Evolutionary conservation across 768 basidiomycete genomes (phyloP).

Genomic region (Podaxis sp.): DNA sequence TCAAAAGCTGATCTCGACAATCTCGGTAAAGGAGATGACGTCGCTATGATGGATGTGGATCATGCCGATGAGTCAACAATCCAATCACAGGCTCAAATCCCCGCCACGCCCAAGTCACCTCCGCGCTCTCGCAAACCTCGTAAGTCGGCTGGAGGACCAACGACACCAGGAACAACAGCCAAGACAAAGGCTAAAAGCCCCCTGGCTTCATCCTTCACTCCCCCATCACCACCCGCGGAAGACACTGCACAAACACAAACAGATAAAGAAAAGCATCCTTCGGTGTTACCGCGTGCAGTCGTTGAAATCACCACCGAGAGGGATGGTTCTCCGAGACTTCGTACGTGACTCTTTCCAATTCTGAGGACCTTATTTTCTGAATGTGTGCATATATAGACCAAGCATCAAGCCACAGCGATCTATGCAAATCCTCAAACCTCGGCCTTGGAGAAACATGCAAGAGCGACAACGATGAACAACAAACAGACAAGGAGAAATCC

Average conservation of each 20-base stretch:
- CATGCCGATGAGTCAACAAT: not conserved
- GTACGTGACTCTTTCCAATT: not conserved
- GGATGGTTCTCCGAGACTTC: constrained; percentile 7
- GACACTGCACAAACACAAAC: not conserved
- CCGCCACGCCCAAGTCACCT: constrained; percentile 10
- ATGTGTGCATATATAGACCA: not conserved
- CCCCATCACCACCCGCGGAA: constrained; percentile 7
- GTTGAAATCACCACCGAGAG: constrained; percentile 8
- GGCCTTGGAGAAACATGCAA: not conserved
- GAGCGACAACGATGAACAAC: not conserved
- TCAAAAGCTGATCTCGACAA: not conserved
- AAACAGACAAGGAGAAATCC: constrained; percentile 5
- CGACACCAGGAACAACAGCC: constrained; percentile 7
- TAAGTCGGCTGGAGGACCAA: constrained; percentile 1
- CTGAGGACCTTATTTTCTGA: not conserved
- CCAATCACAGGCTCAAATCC: constrained; percentile 1
- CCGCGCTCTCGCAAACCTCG: constrained; percentile 9
- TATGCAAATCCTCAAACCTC: not conserved
- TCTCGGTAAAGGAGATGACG: constrained; percentile 1
- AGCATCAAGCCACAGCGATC: not conserved
- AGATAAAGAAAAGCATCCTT: not conserved
- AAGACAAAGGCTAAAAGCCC: constrained; percentile 2
- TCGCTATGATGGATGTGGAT: constrained; percentile 8
- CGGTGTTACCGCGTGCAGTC: not conserved
- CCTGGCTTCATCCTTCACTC: constrained; percentile 4